Percentiles rank a stretch among this genome's conserved stretches.
phyloP scores from a whole-genome alignment of 176 grass and related monocot genomes.

The Saccharum officinarum region DNA sequence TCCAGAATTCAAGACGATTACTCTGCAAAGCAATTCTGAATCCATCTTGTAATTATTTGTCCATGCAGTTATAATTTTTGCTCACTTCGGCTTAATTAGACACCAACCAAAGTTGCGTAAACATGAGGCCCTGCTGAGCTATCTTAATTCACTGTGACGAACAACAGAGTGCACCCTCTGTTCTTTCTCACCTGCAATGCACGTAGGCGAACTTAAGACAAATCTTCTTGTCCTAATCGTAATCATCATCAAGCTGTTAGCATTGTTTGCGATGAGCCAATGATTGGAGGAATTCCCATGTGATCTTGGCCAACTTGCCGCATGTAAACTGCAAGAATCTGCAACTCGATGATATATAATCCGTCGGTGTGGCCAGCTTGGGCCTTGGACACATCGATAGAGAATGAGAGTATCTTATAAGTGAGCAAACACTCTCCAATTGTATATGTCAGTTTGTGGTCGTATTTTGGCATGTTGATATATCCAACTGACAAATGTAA shows the following conservation, averaged over 20 bases:
- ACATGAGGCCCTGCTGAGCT: background rate
- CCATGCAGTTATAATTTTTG: background rate
- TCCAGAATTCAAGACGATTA: background rate
- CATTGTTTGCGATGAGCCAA: slow-evolving; percentile 36
- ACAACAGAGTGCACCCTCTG: background rate
- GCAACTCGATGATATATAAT: slow-evolving; percentile 2
- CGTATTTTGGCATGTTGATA: background rate
- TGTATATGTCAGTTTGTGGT: background rate
- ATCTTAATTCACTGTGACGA: background rate
- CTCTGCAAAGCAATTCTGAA: background rate
- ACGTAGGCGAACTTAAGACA: slow-evolving; percentile 16
- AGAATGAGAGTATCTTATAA: background rate
- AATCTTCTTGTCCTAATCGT: slow-evolving; percentile 23
- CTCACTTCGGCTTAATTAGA: background rate
- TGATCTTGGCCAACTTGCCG: slow-evolving; percentile 40
- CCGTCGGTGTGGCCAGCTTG: slow-evolving; percentile 6
- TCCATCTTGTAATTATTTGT: background rate
- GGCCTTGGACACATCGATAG: background rate
- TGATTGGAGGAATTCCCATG: slow-evolving; percentile 37
- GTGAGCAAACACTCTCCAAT: background rate
- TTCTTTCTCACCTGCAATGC: slow-evolving; percentile 22
- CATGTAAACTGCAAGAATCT: slow-evolving; percentile 21
- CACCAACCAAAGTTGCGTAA: background rate
- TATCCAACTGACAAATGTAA: background rate
- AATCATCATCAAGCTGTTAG: slow-evolving; percentile 19